These are phyloP conservation scores for Sporothrix protearum DNA, from an alignment of 2,329 filamentous ascomycete species.

Conservation along the genomic window DNA sequence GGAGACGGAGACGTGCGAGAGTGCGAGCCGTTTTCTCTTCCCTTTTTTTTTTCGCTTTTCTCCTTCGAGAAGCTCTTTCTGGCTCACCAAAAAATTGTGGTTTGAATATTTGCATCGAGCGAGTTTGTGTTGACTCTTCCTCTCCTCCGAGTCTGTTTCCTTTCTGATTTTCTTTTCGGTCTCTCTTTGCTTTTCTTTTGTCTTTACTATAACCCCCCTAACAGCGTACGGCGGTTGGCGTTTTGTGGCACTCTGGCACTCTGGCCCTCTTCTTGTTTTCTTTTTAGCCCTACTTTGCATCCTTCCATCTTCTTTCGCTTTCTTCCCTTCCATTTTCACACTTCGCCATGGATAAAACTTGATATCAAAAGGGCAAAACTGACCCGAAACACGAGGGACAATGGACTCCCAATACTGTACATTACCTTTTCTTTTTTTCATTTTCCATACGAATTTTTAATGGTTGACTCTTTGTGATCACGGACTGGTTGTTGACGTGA, in stretches of 20 bases:
- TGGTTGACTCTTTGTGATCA: not conserved
- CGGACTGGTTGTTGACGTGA: not conserved
- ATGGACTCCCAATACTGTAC: not conserved
- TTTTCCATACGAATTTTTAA: not conserved
- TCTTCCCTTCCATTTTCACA: not conserved
- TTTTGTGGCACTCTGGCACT: slow-evolving; percentile 4
- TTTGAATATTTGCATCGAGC: slow-evolving; percentile 1
- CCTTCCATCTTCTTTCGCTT: not conserved
- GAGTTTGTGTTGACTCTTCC: not conserved
- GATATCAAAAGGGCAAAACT: not conserved
- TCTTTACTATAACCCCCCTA: not conserved
- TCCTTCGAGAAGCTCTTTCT: not conserved
- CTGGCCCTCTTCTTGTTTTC: not conserved
- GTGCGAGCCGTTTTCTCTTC: too few relatives aligned
- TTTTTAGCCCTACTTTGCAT: not conserved
- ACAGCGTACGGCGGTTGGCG: slow-evolving; percentile 2
- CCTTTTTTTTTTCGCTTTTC: not conserved
- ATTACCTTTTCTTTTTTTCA: not conserved
- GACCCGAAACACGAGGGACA: not conserved
- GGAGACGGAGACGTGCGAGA: not conserved
- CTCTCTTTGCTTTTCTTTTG: not conserved
- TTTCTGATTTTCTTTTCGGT: not conserved
- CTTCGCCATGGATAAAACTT: not conserved
- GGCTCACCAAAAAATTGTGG: not conserved
- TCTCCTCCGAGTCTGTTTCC: not conserved